phyloP scores from a whole-genome alignment of 2,329 filamentous ascomycete genomes.

The Fusarium buxicola region DNA sequence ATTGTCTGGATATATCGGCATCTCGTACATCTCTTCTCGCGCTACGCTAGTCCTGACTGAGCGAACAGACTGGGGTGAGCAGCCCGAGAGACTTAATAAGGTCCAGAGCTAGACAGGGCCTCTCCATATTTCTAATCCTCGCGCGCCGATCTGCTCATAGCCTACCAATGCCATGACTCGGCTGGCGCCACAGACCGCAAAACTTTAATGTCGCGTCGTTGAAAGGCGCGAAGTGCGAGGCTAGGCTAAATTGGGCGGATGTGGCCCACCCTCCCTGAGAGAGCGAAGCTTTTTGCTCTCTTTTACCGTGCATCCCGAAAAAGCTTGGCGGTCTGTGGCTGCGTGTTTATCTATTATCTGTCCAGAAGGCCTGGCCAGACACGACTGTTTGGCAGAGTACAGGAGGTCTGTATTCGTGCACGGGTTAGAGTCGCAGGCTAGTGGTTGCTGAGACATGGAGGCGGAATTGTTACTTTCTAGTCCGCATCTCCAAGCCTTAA shows the following conservation, averaged over 20 bases:
- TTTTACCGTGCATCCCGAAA: slow-evolving; percentile 46
- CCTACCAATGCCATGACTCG: slow-evolving; percentile 35
- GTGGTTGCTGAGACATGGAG: slow-evolving; percentile 3
- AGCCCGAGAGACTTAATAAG: slow-evolving; percentile 1
- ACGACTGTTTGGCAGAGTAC: slow-evolving; percentile 4
- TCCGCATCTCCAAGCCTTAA: slow-evolving; percentile 6
- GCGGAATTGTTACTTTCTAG: not conserved
- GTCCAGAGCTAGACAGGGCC: slow-evolving; percentile 38
- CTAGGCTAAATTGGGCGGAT: not conserved
- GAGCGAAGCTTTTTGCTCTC: slow-evolving; percentile 43
- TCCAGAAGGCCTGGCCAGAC: slow-evolving; percentile 32
- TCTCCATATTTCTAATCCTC: slow-evolving; percentile 44
- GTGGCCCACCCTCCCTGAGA: slow-evolving; percentile 18
- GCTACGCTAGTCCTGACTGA: slow-evolving; percentile 15
- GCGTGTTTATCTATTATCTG: slow-evolving; percentile 43
- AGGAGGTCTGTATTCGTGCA: not conserved
- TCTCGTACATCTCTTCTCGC: slow-evolving; percentile 25
- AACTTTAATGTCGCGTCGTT: slow-evolving; percentile 28
- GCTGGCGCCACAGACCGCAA: slow-evolving; percentile 34
- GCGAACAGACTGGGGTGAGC: not conserved
- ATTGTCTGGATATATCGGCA: slow-evolving; percentile 46
- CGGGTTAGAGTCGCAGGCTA: not conserved
- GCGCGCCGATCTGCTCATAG: slow-evolving; percentile 46
- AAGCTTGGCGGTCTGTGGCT: slow-evolving; percentile 47
- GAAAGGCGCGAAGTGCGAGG: not conserved